Conservation (phyloP, 108 stramenopile genomes). For the Licmophora abbreviata region DNA sequence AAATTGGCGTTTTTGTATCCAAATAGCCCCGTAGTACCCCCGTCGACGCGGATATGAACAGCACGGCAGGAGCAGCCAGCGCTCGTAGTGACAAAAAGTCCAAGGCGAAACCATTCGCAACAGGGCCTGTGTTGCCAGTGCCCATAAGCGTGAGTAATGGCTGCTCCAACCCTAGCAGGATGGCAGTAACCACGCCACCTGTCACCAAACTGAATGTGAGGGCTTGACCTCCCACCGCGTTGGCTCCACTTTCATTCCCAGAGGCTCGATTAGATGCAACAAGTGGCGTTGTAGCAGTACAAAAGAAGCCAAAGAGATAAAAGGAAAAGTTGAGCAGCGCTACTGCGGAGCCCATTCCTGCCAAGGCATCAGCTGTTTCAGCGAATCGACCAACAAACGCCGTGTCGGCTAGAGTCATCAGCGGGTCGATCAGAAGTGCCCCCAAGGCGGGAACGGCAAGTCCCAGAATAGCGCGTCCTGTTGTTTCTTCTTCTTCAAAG, state of each 20-base stretch:
- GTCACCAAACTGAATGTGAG: slow-evolving; percentile 51
- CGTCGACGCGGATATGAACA: slow-evolving; percentile 69
- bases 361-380: slow-evolving; percentile 48
- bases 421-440: slow-evolving; percentile 69
- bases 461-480: slow-evolving; percentile 42
- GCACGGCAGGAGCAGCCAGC: slow-evolving; percentile 71
- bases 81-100: slow-evolving; percentile 59
- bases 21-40: slow-evolving; percentile 80
- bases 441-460: slow-evolving; percentile 69
- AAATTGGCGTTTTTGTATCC: slow-evolving; percentile 73
- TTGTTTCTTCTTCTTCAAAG: slow-evolving; percentile 11
- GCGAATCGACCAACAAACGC: slow-evolving; percentile 73
- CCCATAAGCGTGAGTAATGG: slow-evolving; percentile 71
- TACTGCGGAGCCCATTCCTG: slow-evolving; percentile 74
- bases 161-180: slow-evolving; percentile 24
- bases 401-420: slow-evolving; percentile 81
- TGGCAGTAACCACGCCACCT: slow-evolving; percentile 30
- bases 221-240: slow-evolving; percentile 70
- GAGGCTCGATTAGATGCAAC: slow-evolving; percentile 48
- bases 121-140: slow-evolving; percentile 44
- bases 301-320: slow-evolving; percentile 77
- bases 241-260: slow-evolving; percentile 41
- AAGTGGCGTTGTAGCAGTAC: slow-evolving; percentile 77
- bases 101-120: slow-evolving; percentile 50
- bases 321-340: slow-evolving; percentile 73